These are phyloP conservation scores for Pholiota conissans DNA, from an alignment of 768 basidiomycete species.

Conservation along the genomic window DNA sequence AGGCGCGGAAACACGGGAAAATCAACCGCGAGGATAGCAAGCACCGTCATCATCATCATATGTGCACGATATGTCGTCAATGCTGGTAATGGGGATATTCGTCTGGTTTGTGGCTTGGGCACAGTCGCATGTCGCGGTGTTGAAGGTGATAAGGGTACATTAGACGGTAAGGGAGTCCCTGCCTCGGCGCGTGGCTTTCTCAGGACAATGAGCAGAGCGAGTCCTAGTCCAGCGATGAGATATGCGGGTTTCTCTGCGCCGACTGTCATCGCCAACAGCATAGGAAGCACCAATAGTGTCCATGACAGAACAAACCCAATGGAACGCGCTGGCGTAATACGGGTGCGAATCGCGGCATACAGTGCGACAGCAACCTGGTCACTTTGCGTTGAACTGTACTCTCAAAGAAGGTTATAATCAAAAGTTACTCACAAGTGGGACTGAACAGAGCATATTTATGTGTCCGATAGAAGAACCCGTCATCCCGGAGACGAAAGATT, in stretches of 20 bases:
- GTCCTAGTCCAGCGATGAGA: constrained; percentile 49
- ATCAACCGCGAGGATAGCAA: constrained; percentile 94
- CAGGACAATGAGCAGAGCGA: constrained; percentile 45
- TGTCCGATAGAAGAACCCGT: constrained; percentile 65
- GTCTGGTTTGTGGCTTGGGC: not conserved
- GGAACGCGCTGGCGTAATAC: constrained; percentile 36
- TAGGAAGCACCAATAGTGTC: constrained; percentile 66
- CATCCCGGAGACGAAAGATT: constrained; percentile 77
- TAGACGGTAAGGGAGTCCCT: constrained; percentile 56
- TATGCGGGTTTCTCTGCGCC: constrained; percentile 58
- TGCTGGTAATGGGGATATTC: constrained; percentile 61
- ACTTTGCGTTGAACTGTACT: no score
- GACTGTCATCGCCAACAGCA: constrained; percentile 81
- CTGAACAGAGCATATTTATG: constrained; percentile 64
- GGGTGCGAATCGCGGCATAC: constrained; percentile 59
- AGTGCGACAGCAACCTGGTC: constrained; percentile 72
- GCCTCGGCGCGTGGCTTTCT: constrained; percentile 39
- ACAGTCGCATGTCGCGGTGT: constrained; percentile 2
- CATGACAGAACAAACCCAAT: constrained; percentile 54
- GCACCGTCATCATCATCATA: constrained; percentile 91
- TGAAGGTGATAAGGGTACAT: constrained; percentile 23
- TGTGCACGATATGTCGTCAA: constrained; percentile 88
- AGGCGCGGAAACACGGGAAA: constrained; percentile 88
- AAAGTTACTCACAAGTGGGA: constrained; percentile 29
- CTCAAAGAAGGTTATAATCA: not conserved